A percentile compares a stretch with the other conserved stretches of the same genome.
Conservation (phyloP, 108 stramenopile genomes). For the Pseudonitzschia delicatissima region DNA sequence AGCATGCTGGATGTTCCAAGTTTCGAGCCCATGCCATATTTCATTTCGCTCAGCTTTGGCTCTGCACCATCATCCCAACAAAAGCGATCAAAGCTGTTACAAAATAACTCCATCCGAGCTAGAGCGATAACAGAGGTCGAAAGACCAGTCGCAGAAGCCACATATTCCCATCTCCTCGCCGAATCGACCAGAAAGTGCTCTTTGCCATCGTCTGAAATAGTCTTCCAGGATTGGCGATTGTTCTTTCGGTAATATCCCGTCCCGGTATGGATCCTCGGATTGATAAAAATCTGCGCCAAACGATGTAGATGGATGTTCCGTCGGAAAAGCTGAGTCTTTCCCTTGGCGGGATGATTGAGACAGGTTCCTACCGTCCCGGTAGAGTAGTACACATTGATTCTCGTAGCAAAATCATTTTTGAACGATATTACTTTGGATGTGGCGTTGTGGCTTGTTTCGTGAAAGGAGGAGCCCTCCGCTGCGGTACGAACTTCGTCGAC, state of each 20-base stretch:
- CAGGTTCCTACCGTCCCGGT: not conserved
- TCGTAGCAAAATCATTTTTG: too few relatives aligned
- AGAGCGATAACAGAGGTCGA: not conserved
- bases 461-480: too few relatives aligned
- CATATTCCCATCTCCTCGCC: not conserved
- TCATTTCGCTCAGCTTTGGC: not conserved
- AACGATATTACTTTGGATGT: too few relatives aligned
- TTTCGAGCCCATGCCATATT: not conserved
- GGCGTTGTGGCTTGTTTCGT: too few relatives aligned
- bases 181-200: too few relatives aligned
- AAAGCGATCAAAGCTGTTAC: too few relatives aligned
- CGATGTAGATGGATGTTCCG: not conserved
- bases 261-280: not conserved
- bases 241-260: not conserved
- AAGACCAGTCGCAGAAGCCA: not conserved
- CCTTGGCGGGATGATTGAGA: not conserved
- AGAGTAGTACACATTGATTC: not conserved
- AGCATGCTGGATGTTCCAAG: not conserved
- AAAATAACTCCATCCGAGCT: not conserved
- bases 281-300: not conserved
- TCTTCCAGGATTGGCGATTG: too few relatives aligned
- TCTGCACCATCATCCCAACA: not conserved
- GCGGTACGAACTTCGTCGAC: too few relatives aligned
- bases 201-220: too few relatives aligned
- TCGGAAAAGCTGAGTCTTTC: not conserved